phyloP scores from a whole-genome alignment of 1,284 basidiomycete species.

The Amylostereum areolatum region DNA sequence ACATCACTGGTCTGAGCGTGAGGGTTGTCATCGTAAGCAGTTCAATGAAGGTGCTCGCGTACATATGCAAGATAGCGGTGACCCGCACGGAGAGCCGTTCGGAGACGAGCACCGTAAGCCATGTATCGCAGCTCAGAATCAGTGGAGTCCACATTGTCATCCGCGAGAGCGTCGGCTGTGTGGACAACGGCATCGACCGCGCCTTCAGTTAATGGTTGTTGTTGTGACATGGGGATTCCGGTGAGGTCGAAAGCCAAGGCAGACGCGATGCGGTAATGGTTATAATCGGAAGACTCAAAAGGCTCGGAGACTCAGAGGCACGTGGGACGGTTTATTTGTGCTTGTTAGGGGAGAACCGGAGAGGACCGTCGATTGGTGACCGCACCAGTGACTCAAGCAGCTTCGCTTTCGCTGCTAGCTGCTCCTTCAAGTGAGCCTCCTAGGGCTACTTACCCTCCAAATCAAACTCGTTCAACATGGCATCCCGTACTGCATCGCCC shows the following conservation, averaged over 20 bases:
- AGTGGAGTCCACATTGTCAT: constrained; percentile 54
- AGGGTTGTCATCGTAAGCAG: constrained; percentile 13
- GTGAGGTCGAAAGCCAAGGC: background rate
- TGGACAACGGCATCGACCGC: constrained; percentile 35
- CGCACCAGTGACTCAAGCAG: background rate
- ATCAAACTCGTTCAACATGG: constrained; percentile 20
- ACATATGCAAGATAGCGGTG: constrained; percentile 81
- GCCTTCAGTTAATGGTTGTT: background rate
- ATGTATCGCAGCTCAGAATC: constrained; percentile 62
- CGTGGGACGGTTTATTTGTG: background rate
- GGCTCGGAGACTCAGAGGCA: too few relatives aligned
- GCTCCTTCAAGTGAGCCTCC: too few relatives aligned
- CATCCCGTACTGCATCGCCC: constrained; percentile 24
- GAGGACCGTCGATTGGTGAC: background rate
- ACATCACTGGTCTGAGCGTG: constrained; percentile 73
- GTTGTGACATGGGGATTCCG: background rate
- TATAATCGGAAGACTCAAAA: too few relatives aligned
- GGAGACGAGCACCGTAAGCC: constrained; percentile 75
- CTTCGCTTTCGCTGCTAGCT: background rate
- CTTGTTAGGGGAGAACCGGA: background rate
- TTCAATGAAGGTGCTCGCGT: constrained; percentile 21
- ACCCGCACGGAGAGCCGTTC: constrained; percentile 72
- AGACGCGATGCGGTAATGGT: too few relatives aligned
- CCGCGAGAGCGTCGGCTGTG: constrained; percentile 51
- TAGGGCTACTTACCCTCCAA: background rate